Percentiles rank a stretch among this genome's conserved stretches.
Conservation (phyloP, 1,284 basidiomycete genomes). For the Puccinia triticina region DNA sequence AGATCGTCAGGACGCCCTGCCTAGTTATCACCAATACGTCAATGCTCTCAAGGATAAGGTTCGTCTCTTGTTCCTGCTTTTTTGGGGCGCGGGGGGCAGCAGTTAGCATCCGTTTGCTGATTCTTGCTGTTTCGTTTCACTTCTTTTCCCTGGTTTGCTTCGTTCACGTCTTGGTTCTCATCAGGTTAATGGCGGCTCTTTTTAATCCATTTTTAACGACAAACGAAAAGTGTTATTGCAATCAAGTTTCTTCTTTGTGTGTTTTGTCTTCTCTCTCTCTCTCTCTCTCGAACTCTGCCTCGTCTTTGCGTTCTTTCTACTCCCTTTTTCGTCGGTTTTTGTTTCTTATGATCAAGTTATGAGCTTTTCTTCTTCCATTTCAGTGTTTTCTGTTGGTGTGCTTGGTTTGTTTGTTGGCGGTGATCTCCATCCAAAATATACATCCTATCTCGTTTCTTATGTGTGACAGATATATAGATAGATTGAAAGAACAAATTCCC, state of each 20-base stretch:
- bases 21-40: slow-evolving; percentile 93
- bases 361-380: no score
- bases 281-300: not conserved
- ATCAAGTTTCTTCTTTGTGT: not conserved
- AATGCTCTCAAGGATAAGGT: slow-evolving; percentile 75
- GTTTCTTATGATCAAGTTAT: not conserved
- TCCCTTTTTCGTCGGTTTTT: not conserved
- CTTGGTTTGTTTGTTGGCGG: not conserved
- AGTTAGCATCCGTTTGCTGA: no score
- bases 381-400: not conserved
- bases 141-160: not conserved
- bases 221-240: not conserved
- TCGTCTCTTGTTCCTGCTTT: not conserved
- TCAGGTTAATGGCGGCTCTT: slow-evolving; percentile 35
- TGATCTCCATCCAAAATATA: not conserved
- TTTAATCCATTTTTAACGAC: not conserved
- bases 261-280: not conserved
- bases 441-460: no score
- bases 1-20: slow-evolving; percentile 90
- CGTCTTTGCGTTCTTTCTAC: not conserved
- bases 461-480: no score
- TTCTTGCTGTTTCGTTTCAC: not conserved
- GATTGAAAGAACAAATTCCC: no score
- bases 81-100: no score
- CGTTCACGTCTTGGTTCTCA: not conserved